Evolutionary conservation across 768 basidiomycete genomes (phyloP).

Genomic region (Suillus paluster): DNA sequence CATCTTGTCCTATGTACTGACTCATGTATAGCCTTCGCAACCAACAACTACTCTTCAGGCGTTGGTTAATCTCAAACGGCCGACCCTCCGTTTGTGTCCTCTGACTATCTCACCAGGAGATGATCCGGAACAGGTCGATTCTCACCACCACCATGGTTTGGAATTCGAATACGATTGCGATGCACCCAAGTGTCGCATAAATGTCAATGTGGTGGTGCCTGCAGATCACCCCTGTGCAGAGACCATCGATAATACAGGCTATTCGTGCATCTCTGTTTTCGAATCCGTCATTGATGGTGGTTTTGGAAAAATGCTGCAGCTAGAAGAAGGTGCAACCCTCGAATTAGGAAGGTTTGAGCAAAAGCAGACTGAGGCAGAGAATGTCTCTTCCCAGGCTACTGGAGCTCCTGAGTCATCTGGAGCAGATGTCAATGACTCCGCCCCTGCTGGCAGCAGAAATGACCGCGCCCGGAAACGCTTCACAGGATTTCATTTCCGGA

Average conservation of each 20-base stretch:
- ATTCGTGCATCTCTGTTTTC: conserved; percentile 41
- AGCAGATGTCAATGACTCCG: conserved; percentile 17
- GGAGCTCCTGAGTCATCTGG: conserved; percentile 7
- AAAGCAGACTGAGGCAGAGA: conserved; percentile 18
- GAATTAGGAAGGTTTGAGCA: conserved; percentile 81
- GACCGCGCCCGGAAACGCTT: conserved; percentile 57
- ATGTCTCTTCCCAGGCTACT: conserved; percentile 24
- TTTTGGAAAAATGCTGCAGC: conserved; percentile 71
- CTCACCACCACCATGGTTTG: conserved; percentile 71
- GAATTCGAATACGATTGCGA: conserved; percentile 95
- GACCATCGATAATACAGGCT: conserved; percentile 38
- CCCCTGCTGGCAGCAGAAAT: conserved; percentile 18
- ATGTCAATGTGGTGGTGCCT: conserved; percentile 74
- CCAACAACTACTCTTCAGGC: conserved; percentile 94
- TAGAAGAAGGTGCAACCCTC: conserved; percentile 79
- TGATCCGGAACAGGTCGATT: conserved; percentile 48
- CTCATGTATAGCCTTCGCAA: conserved; percentile 59
- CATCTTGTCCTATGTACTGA: conserved; percentile 8
- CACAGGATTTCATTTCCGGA: conserved; percentile 70
- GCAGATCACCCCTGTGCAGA: conserved; percentile 61
- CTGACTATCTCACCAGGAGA: conserved; percentile 51
- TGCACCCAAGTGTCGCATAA: conserved; percentile 81
- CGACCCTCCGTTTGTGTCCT: conserved; percentile 79
- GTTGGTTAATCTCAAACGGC: conserved; percentile 91
- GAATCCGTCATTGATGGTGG: conserved; percentile 74